Base-by-base conservation (phyloP, 106 monocot species). In the Dendrobium catenatum region DNA sequence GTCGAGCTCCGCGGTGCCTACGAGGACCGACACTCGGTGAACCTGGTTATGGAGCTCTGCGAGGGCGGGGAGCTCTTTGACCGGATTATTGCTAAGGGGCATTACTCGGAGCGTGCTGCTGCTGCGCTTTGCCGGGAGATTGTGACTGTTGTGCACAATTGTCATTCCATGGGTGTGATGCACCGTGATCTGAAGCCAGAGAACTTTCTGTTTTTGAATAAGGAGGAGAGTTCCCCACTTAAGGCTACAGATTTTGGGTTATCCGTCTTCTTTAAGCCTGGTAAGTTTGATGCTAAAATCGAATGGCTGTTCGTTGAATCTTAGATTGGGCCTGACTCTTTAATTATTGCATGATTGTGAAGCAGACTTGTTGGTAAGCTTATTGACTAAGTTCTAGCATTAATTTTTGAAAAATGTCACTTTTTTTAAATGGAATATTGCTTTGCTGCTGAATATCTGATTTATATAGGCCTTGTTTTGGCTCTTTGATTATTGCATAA, bases 61-160 rank as follows among this genome's bases (percentile, higher is more conserved):
- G 87, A 89, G 82, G 93, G 93, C 24, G 93, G 93, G 42, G 93
- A 93, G 86, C 87, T 93, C 49, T 93, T 93, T 72, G 93, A 93
- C 74, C 76, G 93, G 42, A 91, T 91, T 75, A 91, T 92, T 73
- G 82, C 89, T 42, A 82, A 84, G 79, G 89, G 89, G 1, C 89
- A 89, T 68, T 89, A 89, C 83, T 84, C 89, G 18, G 89, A 89
- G 77, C 78, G 89, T 13, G 89, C 89, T 5, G 89, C 89, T 10
- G 89, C 89, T 29, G 81, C 76, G 6, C 78, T 89, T 51, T 89
- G 89, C 78, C 78, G 89, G 43, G 89, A 89, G 77, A 89, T 89
- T 49, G 84, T 89, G 24, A 59, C 79, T 26, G 89, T 86, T 55
- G 81, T 89, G 8, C 89, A 86, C 77, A 86, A 80, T 48, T 89